Conservation (phyloP, 768 basidiomycete species). For the Calocybe gangraenosa region DNA sequence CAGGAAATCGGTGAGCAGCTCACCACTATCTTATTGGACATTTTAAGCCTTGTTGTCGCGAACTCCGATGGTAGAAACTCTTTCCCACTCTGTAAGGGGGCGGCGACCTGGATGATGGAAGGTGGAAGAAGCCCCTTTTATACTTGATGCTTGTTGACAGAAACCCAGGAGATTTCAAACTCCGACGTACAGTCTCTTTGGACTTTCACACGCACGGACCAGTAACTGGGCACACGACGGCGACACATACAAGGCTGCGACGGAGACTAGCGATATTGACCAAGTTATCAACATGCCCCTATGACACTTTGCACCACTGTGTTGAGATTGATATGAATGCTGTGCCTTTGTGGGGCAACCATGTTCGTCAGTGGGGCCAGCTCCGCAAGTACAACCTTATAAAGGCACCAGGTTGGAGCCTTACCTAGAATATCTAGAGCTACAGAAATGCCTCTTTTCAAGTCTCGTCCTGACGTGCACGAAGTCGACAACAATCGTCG, state of each 20-base stretch:
- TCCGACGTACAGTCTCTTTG: slow-evolving; percentile 30
- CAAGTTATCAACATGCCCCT: no score
- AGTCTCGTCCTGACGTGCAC: slow-evolving; percentile 6
- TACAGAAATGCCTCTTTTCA: slow-evolving; percentile 21
- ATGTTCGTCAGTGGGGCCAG: no score
- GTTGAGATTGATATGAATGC: no score
- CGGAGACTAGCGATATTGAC: no score
- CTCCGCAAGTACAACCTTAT: slow-evolving; percentile 1
- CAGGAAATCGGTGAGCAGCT: slow-evolving; percentile 67
- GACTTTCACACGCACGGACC: slow-evolving; percentile 43
- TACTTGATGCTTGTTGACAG: slow-evolving; percentile 40
- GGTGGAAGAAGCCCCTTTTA: slow-evolving; percentile 43
- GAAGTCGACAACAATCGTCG: slow-evolving; percentile 8
- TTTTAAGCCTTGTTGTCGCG: slow-evolving; percentile 30
- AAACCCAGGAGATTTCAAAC: slow-evolving; percentile 41
- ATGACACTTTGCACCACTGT: no score
- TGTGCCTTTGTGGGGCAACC: neutral
- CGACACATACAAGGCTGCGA: no score
- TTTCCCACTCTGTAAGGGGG: slow-evolving; percentile 29
- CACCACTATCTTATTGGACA: slow-evolving; percentile 99
- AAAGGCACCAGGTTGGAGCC: neutral
- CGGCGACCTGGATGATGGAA: slow-evolving; percentile 37
- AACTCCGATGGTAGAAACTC: slow-evolving; percentile 27
- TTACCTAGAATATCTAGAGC: no score
- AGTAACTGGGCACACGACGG: neutral